Base-by-base conservation (phyloP, 1,139 yeast species). In the Yamadazyma blattariae region DNA sequence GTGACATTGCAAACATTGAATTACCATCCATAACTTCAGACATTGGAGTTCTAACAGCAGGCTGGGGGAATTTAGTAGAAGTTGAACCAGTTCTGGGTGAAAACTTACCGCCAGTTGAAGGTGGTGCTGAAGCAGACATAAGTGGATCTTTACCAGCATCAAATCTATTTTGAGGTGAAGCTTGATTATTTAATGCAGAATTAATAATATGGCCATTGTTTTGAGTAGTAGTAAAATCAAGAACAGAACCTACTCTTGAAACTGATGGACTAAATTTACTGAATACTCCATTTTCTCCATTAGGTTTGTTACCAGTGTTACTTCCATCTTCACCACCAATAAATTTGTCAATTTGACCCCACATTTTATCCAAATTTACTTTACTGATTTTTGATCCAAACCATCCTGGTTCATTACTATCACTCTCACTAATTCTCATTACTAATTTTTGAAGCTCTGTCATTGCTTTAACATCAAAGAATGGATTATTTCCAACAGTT, bases 261-360 rank as follows among this genome's bases (percentile, higher is more conserved):
- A 79, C 67, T 8, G 77, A 68, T 1, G 89, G 87, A 35, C 84
- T 79, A 52, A 82, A 83, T 44, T 81, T 82, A 38, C 87, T 83
- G 60, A 86, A 86, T 0, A 82, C 79, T 26, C 64, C 71, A 20
- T 74, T 76, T 24, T 59, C 61, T 8, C 27, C 36, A n/a, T 39
- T 35, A 17, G 20, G 13, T 10, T 27, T 20, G 7, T 30, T 4
- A 2, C 22, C 27, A 10, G 13, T 27, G 4, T 65, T 42, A 2
- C 54, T 46, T 2, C 55, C 47, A 31, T 81, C 90, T 35, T 87
- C 96, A 10, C 97, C 98, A 3, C 96, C 87, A 44, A 92, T 92
- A 54, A 90, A 87, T 56, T 88, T 88, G 54, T 88, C 95, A 42
- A 89, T 67, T 35, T 84, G 89, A 7, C 90, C 92, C 94, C 95